Evolutionary conservation across 2,329 filamentous ascomycete genomes (phyloP).

Genomic region (Basipetospora chlamydospora): DNA sequence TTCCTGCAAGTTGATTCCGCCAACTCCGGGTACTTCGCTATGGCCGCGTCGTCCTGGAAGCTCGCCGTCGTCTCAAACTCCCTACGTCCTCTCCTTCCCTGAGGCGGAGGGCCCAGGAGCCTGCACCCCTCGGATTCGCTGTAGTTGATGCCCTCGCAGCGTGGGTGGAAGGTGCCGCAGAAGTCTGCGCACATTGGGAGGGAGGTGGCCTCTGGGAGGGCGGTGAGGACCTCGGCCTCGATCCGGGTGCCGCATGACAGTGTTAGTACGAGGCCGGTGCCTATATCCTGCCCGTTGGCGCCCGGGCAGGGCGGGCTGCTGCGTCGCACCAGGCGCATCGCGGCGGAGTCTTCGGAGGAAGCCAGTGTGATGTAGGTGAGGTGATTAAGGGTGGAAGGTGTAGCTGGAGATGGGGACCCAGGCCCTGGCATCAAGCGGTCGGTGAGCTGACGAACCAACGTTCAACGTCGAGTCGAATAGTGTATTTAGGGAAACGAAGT

Average conservation of each 20-base stretch:
- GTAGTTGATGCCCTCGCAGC: slow-evolving; percentile 6
- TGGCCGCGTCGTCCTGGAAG: slow-evolving; percentile 2
- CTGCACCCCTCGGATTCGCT: slow-evolving; percentile 1
- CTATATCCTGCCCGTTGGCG: slow-evolving; percentile 4
- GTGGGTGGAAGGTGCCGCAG: slow-evolving; percentile 6
- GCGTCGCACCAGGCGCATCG: slow-evolving; percentile 4
- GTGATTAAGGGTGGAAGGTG: neutral
- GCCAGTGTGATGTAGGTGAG: too few species aligned
- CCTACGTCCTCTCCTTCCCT: too few species aligned
- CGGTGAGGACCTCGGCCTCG: slow-evolving; percentile 3
- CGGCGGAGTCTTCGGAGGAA: too few species aligned
- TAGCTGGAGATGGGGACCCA: neutral
- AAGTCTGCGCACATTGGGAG: slow-evolving; percentile 5
- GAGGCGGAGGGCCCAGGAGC: neutral
- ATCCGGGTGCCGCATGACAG: slow-evolving; percentile 4
- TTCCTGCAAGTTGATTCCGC: neutral
- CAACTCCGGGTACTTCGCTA: slow-evolving; percentile 3
- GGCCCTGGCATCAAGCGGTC: neutral
- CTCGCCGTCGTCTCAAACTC: neutral
- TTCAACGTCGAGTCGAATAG: too few species aligned
- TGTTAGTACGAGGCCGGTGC: neutral
- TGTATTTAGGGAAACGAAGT: too few species aligned
- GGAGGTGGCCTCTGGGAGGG: neutral
- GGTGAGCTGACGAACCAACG: too few species aligned
- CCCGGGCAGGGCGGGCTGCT: slow-evolving; percentile 6